These are phyloP conservation scores for Glycine soja DNA, from an alignment of 306 rosid genomes.

Conservation along the genomic window DNA sequence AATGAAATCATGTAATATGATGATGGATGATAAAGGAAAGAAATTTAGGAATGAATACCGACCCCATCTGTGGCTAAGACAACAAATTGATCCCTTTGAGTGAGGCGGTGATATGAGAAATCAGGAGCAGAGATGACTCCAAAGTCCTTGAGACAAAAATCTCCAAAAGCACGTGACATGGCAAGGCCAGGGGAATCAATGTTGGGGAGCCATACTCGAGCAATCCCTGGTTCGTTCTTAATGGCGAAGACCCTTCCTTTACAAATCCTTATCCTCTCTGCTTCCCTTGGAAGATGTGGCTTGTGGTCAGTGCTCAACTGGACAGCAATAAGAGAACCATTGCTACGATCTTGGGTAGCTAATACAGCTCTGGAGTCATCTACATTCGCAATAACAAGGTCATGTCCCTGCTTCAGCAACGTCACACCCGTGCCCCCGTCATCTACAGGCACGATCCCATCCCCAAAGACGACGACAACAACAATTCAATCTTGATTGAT, in stretches of 20 bases:
- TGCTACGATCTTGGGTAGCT: conserved; percentile 62
- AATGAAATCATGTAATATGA: too few species aligned
- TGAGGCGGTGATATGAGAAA: conserved; percentile 56
- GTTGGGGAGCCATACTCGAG: conserved; percentile 87
- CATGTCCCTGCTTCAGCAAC: conserved; percentile 76
- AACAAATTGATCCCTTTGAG: conserved; percentile 75
- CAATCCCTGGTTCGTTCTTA: conserved; percentile 61
- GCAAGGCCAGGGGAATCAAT: conserved; percentile 87
- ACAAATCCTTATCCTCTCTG: conserved; percentile 70
- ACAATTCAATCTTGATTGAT: too few species aligned
- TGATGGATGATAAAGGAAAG: too few species aligned
- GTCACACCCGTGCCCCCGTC: conserved; percentile 65
- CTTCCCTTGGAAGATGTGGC: conserved; percentile 76
- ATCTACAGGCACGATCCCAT: too few species aligned
- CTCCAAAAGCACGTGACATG: conserved; percentile 92
- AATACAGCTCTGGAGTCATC: conserved; percentile 70
- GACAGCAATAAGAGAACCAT: conserved; percentile 59
- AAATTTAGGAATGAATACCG: too few species aligned
- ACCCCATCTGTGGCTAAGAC: conserved; percentile 94
- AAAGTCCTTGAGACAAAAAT: conserved; percentile 78
- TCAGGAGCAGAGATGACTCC: conserved; percentile 86
- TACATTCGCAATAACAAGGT: conserved; percentile 70
- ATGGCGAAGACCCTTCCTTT: conserved; percentile 87
- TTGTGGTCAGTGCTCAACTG: conserved; percentile 87
- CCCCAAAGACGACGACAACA: too few species aligned